phyloP scores from a whole-genome alignment of 345 rosid genomes.

The Citrus cavaleriei region DNA sequence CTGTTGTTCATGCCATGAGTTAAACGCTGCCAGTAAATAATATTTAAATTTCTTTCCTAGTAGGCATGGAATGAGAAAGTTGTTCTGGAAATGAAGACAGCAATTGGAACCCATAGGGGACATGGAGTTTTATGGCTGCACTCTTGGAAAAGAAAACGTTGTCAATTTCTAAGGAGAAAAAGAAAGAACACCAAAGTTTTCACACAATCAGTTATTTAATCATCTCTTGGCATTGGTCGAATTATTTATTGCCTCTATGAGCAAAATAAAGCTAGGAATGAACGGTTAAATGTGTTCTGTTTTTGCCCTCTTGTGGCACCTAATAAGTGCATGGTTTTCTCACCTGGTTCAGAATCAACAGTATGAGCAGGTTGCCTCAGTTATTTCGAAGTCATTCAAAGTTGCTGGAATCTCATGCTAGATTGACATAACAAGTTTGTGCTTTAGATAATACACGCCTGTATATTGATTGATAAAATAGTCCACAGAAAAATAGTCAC shows the following conservation, averaged over 20 bases:
- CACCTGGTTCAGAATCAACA: constrained; percentile 82
- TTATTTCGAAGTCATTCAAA: constrained; percentile 67
- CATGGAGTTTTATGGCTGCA: constrained; percentile 65
- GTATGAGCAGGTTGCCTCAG: constrained; percentile 71
- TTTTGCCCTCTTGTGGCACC: constrained; percentile 91
- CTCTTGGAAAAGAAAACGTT: constrained; percentile 73
- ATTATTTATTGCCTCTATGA: constrained; percentile 86
- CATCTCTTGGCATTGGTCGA: constrained; percentile 92
- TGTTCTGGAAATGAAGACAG: constrained; percentile 80
- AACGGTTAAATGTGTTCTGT: constrained; percentile 77
- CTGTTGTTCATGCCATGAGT: not conserved
- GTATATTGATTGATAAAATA: not conserved
- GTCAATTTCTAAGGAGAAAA: constrained; percentile 79
- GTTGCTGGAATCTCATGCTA: constrained; percentile 74
- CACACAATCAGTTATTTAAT: constrained; percentile 95
- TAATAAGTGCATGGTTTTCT: constrained; percentile 88
- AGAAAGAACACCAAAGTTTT: constrained; percentile 85
- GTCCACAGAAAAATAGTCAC: too few relatives aligned
- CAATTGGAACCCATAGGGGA: constrained; percentile 75
- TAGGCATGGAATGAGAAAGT: constrained; percentile 45
- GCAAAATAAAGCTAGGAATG: constrained; percentile 87
- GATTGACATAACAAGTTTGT: constrained; percentile 85
- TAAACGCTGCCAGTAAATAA: not conserved
- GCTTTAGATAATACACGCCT: not conserved
- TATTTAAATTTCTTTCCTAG: too few relatives aligned